Base-by-base conservation (phyloP, 805 yeast species). In the Metschnikowia bowlesiae region DNA sequence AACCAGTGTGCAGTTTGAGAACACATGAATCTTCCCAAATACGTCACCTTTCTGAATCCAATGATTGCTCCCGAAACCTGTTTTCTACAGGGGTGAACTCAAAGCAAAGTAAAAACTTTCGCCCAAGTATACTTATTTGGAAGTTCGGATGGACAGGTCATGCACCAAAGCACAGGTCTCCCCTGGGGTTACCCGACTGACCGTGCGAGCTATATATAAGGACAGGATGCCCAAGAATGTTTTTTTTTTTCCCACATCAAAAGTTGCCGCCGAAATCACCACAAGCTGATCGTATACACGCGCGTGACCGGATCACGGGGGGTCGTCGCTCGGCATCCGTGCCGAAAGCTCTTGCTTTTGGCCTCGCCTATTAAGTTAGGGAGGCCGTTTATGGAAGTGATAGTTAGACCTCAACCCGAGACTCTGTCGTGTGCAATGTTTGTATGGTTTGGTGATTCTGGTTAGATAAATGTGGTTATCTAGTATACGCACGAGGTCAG, bases 281-380 rank as follows among this genome's bases (percentile, higher is more conserved):
- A 39, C 53, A 44, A 37, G 60, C 58, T 62, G 70, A 64, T 69
- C 61, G 55, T 47, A 55, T 46, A 55, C 60, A 54, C 61, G 69
- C 53, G 53, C 51, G 55, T 43, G 46, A 41, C 43, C 35, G 51
- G 47, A 44, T 40, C 37, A 40, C 42, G 34, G 44, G 46, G 14
- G 40, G 53, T 37, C 41, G 51, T 51, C 60, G 65, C 63, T 54
- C 61, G 54, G 60, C 43, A 48, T 48, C 39, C 43, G 50, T 50
- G 60, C 48, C 44, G 58, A 53, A 61, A 62, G 63, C 62, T 52
- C 28, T 51, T 49, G 41, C 49, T 54, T 46, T 56, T 60, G 52
- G 53, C 51, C 53, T 65, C 67, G 73, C 75, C 74, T 69, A 70
- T 70, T 70, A 57, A 59, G 44, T 70, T 70, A 69, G 74, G 75